Evolutionary conservation across 305 asterid genomes (phyloP).

Genomic region (Fraxinus sp.): DNA sequence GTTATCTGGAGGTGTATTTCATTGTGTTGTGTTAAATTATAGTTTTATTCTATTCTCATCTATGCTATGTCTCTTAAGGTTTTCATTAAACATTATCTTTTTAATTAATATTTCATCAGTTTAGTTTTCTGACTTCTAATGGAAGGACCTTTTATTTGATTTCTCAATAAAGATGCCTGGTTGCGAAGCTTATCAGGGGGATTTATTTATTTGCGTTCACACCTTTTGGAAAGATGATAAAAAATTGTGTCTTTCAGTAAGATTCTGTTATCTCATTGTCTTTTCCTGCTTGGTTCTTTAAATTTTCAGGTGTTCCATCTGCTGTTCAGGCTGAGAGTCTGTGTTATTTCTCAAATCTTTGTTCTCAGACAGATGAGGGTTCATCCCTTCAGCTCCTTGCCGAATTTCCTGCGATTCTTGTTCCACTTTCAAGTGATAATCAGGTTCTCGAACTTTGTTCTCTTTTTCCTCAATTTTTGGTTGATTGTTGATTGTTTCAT

Average conservation of each 20-base stretch:
- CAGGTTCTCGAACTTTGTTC: constrained; percentile 50
- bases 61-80: neutral
- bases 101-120: neutral
- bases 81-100: neutral
- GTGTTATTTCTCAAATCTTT: constrained; percentile 48
- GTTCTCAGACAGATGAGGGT: constrained; percentile 55
- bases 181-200: neutral
- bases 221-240: neutral
- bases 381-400: constrained; percentile 46
- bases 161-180: neutral
- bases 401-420: constrained; percentile 69
- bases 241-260: neutral
- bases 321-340: constrained; percentile 72
- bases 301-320: constrained; percentile 55
- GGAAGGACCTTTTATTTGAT: neutral
- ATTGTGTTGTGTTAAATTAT: neutral
- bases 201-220: neutral
- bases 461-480: neutral
- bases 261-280: constrained; percentile 20
- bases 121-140: neutral
- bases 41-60: neutral
- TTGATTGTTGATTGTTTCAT: constrained; percentile 12
- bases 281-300: constrained; percentile 18
- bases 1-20: neutral
- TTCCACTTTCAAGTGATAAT: constrained; percentile 69